Evolutionary conservation across 2,329 filamentous ascomycete genomes (phyloP), one percentile per base, ranked within the genome.

Genomic region (Penicillium griseofulvum): DNA sequence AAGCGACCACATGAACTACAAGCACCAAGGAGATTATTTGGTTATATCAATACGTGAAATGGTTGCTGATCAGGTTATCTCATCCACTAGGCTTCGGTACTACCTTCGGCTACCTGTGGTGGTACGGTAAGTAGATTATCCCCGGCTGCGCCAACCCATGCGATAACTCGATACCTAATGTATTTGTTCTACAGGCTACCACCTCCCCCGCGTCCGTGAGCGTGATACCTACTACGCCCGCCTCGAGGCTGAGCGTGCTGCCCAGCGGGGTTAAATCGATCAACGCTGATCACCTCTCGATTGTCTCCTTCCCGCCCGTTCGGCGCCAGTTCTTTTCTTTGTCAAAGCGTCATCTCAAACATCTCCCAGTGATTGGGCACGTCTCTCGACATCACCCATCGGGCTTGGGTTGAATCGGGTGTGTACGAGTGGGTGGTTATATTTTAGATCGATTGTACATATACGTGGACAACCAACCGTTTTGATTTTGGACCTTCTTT

Each of bases 211-310:
- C 63, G 83, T 86, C 70, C 83, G 83, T 71, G 80, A 80, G 71
- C 83, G 84, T 71, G 84, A 87, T 73, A 68, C 77, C 67, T 85
- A 81, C 78, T 87, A 87, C 78, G 76, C 80, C 69, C 84, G 82
- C 73, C 77, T 87, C 59, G 84, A 87, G 74, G 79, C 83, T 65
- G 77, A 86, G 75, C 79, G 84, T 62, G 83, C 83, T 44, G 64
- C 67, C 52, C 59, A 66, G 56, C 61, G 68, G 63, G 64, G 57
- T 33, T 73, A 72, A 67, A 66, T 60, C 58, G 55, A 29, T 42
- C 56, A 45, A 45, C 38, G 17, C 38, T 54, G 51, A 53, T 56
- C 51, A 43, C 58, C 49, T 43, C 50, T 49, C 57, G 51, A 56
- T 28, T 28, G 42, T 54, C 47, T 55, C 49, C 38, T 48, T 46